phyloP scores from a whole-genome alignment of 2,329 filamentous ascomycete genomes.

The Aspergillus sp. region DNA sequence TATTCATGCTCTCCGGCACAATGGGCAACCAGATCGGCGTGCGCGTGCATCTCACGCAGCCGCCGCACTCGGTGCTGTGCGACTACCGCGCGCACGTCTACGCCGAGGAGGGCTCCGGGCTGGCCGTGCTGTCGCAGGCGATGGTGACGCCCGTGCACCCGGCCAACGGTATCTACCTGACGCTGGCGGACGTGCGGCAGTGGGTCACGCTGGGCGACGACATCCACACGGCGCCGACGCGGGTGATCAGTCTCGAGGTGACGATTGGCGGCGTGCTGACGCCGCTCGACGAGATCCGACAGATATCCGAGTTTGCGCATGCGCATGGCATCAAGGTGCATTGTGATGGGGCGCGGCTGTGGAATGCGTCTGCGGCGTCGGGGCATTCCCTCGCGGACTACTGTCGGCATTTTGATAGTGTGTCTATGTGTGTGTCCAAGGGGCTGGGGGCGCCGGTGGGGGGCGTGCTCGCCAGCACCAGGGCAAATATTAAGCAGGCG shows the following conservation, averaged over 20 bases:
- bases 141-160: constrained; percentile 28
- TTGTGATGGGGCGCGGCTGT: constrained; percentile 32
- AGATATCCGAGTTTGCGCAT: constrained; percentile 24
- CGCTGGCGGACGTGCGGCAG: constrained; percentile 33
- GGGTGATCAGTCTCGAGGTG: constrained; percentile 16
- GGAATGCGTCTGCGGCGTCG: constrained; percentile 26
- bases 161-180: constrained; percentile 33
- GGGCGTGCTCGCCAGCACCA: constrained; percentile 28
- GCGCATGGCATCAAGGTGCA: constrained; percentile 27
- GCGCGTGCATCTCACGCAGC: constrained; percentile 31
- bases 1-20: constrained; percentile 38
- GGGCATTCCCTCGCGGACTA: constrained; percentile 27
- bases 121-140: constrained; percentile 33
- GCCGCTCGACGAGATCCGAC: constrained; percentile 15
- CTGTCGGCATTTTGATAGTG: constrained; percentile 30
- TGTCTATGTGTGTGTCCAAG: constrained; percentile 34
- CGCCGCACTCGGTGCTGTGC: constrained; percentile 33
- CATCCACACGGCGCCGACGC: constrained; percentile 30
- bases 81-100: constrained; percentile 37
- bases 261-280: constrained; percentile 17
- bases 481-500: constrained; percentile 27
- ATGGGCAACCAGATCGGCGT: constrained; percentile 42
- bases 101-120: constrained; percentile 28
- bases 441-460: constrained; percentile 34
- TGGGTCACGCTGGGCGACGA: constrained; percentile 26